Base-by-base conservation (phyloP, 1,284 basidiomycete species). In the Ganoderma boninense region DNA sequence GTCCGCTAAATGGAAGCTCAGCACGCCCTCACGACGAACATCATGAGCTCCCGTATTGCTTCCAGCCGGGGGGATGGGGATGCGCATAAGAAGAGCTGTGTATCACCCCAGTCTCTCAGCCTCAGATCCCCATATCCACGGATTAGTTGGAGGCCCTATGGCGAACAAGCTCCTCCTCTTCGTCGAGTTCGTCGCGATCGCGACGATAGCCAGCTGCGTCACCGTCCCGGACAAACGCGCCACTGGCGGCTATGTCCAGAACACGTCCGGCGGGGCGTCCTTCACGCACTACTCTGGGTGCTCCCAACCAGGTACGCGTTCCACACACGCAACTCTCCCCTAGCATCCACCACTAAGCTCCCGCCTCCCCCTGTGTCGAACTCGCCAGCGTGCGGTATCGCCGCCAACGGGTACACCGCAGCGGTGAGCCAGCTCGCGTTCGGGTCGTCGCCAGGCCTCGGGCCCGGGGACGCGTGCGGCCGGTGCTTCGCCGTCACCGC, bases 391-490 rank as follows among this genome's bases (percentile, higher is more conserved):
- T 90, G 89, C 73, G 89, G 89, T 5, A 81, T 83, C 68, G 72
- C 82, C 16, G 87, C 84, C 1, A 78, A 76, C 32, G 89, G 89
- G 5, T 89, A 80, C 76, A 88, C 86, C 10, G 89, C 88, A 23
- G 89, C 89, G 2, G 83, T 89, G 10, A 87, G 82, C 75, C 87
- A 89, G 78, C 83, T 89, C 40, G 78, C 87, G 0, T 90, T 88
- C 72, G 88, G 88, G 52, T 82, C 87, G 32, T 68, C 75, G 10
- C 85, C 87, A 14, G 87, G 87, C 0, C 52, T 80, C 0, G 88
- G 87, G 20, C 78, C 87, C 14, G 88, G 89, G n/a, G 88, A 89
- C 77, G 88, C 86, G 23, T 90, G 88, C 73, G 88, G 88, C 29
- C 85, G 88, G 60, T 89, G 88, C 81, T 89, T 89, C 75, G 79